These are phyloP conservation scores for Talaromyces sp. DNA, from an alignment of 2,329 filamentous ascomycete species.

Conservation along the genomic window DNA sequence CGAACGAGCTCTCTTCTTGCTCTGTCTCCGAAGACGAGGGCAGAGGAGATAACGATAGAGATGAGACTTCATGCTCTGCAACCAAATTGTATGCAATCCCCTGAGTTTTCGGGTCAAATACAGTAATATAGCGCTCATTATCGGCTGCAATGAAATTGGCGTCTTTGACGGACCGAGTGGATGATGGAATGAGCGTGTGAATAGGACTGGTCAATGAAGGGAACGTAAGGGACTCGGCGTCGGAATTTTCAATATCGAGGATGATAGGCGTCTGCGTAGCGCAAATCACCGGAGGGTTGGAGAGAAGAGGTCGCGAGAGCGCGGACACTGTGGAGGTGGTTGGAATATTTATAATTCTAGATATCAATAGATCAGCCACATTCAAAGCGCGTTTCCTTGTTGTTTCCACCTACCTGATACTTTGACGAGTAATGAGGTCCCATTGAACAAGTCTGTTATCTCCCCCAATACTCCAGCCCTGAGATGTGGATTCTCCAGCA, in stretches of 20 bases:
- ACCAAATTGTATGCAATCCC: constrained; percentile 46
- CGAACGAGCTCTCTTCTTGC: constrained; percentile 17
- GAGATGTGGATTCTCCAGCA: constrained; percentile 31
- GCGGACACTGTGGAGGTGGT: constrained; percentile 35
- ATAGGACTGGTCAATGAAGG: constrained; percentile 48
- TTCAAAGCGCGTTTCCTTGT: not conserved
- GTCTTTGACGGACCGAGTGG: constrained; percentile 27
- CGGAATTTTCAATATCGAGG: constrained; percentile 38
- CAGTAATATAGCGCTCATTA: constrained; percentile 47
- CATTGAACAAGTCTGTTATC: constrained; percentile 51
- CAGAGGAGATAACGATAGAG: constrained; percentile 30
- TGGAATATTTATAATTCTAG: constrained; percentile 42
- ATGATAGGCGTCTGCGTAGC: constrained; percentile 48
- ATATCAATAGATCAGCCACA: not conserved
- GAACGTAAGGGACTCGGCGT: constrained; percentile 38
- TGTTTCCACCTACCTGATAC: constrained; percentile 34
- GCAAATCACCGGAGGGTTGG: constrained; percentile 43
- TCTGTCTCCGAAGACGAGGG: constrained; percentile 15
- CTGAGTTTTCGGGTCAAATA: constrained; percentile 42
- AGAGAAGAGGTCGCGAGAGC: constrained; percentile 39
- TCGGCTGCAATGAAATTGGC: constrained; percentile 46
- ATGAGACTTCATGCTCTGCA: constrained; percentile 43
- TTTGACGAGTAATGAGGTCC: constrained; percentile 43
- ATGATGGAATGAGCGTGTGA: constrained; percentile 43
- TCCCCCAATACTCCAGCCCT: constrained; percentile 51